These are phyloP conservation scores for Alternaria brassicae DNA, from an alignment of 2,329 filamentous ascomycete species.

Conservation along the genomic window DNA sequence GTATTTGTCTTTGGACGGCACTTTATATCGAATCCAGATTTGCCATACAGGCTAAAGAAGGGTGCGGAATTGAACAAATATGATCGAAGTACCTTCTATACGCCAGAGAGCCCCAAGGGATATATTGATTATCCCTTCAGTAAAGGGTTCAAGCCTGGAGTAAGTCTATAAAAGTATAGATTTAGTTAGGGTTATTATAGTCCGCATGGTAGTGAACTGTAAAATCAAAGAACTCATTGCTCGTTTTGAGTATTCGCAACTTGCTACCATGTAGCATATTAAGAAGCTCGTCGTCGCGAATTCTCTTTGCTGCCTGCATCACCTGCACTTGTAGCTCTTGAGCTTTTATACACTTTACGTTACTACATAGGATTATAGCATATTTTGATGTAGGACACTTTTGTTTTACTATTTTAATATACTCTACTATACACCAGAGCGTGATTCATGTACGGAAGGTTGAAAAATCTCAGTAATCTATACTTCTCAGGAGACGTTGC, in stretches of 20 bases:
- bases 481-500: no score
- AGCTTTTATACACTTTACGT: no score
- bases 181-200: background rate
- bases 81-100: slow-evolving; percentile 39
- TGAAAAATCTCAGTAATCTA: no score
- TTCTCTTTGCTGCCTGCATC: background rate
- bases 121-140: slow-evolving; percentile 20
- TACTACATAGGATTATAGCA: no score
- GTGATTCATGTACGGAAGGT: no score
- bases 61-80: slow-evolving; percentile 51
- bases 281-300: background rate
- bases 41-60: slow-evolving; percentile 53
- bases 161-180: background rate
- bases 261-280: background rate
- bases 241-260: background rate
- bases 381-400: no score
- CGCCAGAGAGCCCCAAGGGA: slow-evolving; percentile 16
- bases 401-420: no score
- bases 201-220: background rate
- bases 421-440: no score
- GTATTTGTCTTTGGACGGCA: slow-evolving; percentile 53
- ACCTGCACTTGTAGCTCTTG: no score
- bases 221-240: background rate
- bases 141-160: background rate
- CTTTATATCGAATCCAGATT: slow-evolving; percentile 56